Evolutionary conservation across 106 monocot species (phyloP).

Genomic region (Gastrodia elata): DNA sequence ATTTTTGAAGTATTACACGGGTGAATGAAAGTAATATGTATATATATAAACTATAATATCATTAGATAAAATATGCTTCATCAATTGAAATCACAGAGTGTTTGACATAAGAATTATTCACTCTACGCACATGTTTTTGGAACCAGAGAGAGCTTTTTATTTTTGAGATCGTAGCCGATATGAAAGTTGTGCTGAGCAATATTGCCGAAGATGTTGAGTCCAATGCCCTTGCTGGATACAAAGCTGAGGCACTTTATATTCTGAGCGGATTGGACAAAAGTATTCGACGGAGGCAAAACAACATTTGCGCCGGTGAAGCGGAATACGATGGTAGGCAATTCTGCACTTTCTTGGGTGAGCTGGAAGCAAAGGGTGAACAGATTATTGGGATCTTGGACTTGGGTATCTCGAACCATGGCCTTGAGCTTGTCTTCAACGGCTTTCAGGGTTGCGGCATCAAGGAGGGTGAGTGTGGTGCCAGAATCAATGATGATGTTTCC

Average conservation of each 20-base stretch:
- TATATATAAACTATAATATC: too few relatives aligned
- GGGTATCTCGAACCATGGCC: constrained; percentile 1
- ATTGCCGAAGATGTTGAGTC: constrained; percentile 22
- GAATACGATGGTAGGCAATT: constrained; percentile 25
- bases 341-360: neutral
- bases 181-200: constrained; percentile 45
- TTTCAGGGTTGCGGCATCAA: neutral
- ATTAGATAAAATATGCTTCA: too few relatives aligned
- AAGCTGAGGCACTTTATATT: constrained; percentile 21
- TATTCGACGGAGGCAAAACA: constrained; percentile 10
- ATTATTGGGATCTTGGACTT: neutral
- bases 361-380: constrained; percentile 23
- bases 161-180: constrained; percentile 34
- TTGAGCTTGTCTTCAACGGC: constrained; percentile 4
- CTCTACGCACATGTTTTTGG: constrained; percentile 9
- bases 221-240: neutral
- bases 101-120: too few relatives aligned
- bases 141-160: constrained; percentile 15
- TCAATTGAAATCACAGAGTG: too few relatives aligned
- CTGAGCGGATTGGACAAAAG: constrained; percentile 7
- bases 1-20: too few relatives aligned
- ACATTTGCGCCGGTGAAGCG: constrained; percentile 20
- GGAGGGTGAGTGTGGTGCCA: constrained; percentile 30
- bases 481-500: constrained; percentile 39
- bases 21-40: too few relatives aligned